Evolutionary conservation across 1,284 basidiomycete genomes (phyloP).

Genomic region (Mycosarcoma mackinlayi): DNA sequence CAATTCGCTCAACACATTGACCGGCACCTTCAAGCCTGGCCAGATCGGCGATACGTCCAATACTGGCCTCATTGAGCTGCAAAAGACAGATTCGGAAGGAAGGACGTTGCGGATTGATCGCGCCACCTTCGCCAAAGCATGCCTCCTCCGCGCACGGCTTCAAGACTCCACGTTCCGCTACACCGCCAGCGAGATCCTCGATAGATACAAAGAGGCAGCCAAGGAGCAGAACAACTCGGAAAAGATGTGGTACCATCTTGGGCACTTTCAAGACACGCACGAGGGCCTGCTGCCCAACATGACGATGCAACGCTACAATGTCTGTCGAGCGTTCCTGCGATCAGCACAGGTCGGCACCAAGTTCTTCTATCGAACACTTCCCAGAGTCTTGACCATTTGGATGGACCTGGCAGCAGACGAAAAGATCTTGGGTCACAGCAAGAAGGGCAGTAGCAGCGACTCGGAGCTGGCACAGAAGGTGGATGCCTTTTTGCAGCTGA

Average conservation of each 20-base stretch:
- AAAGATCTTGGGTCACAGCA: slow-evolving; percentile 47
- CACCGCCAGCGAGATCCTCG: slow-evolving; percentile 75
- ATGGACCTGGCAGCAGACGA: slow-evolving; percentile 84
- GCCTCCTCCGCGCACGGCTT: slow-evolving; percentile 90
- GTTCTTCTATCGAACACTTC: slow-evolving; percentile 95
- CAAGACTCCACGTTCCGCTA: slow-evolving; percentile 88
- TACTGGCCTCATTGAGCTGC: slow-evolving; percentile 30
- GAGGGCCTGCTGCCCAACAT: slow-evolving; percentile 71
- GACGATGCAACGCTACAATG: slow-evolving; percentile 68
- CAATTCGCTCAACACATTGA: slow-evolving; percentile 74
- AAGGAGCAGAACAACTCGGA: slow-evolving; percentile 72
- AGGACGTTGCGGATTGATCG: slow-evolving; percentile 29
- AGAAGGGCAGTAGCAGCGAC: slow-evolving; percentile 44
- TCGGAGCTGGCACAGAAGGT: slow-evolving; percentile 35
- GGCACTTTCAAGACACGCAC: slow-evolving; percentile 56
- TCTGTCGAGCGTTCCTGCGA: slow-evolving; percentile 78
- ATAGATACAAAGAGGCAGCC: slow-evolving; percentile 67
- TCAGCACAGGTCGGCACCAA: slow-evolving; percentile 88
- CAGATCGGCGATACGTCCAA: slow-evolving; percentile 20
- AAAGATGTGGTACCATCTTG: slow-evolving; percentile 69
- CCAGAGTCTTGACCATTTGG: slow-evolving; percentile 94
- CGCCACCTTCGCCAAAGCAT: slow-evolving; percentile 73
- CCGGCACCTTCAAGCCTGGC: slow-evolving; percentile 32
- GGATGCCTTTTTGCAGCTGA: slow-evolving; percentile 58
- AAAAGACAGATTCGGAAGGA: slow-evolving; percentile 28